Evolutionary conservation across 2,329 filamentous ascomycete species (phyloP).

Genomic region (Cordyceps tenuipes): DNA sequence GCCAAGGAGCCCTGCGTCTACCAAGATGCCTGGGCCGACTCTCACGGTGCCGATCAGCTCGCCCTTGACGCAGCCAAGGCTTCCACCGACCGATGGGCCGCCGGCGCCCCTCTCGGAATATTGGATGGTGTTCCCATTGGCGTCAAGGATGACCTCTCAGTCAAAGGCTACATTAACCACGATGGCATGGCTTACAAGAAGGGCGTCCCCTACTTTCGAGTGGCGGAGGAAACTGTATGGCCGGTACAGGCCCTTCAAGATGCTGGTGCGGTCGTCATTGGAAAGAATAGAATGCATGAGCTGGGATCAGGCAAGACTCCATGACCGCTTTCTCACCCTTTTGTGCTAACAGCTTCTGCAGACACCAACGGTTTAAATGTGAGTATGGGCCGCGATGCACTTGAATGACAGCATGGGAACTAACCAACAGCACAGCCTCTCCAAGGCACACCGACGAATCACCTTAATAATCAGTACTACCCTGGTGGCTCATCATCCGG

Average conservation of each 20-base stretch:
- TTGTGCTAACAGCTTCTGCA: constrained; percentile 17
- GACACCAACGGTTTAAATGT: constrained; percentile 79
- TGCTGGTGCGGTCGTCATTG: constrained; percentile 66
- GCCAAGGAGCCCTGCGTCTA: constrained; percentile 48
- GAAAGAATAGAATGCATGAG: constrained; percentile 75
- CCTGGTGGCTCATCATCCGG: constrained; percentile 76
- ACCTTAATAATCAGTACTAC: constrained; percentile 68
- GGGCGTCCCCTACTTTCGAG: constrained; percentile 40
- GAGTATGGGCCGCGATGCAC: constrained; percentile 14
- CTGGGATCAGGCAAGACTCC: constrained; percentile 54
- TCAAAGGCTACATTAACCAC: constrained; percentile 61
- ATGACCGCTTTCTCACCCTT: constrained; percentile 12
- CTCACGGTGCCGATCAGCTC: constrained; percentile 45
- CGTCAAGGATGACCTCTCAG: constrained; percentile 72
- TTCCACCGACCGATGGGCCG: constrained; percentile 64
- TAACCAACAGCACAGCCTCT: constrained; percentile 28
- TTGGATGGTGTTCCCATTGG: constrained; percentile 78
- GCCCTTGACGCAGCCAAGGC: constrained; percentile 60
- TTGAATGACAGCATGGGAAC: not conserved
- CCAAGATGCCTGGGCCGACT: constrained; percentile 64
- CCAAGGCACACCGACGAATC: constrained; percentile 69
- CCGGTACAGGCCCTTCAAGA: constrained; percentile 63
- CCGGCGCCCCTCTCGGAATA: constrained; percentile 55
- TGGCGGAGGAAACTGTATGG: constrained; percentile 53
- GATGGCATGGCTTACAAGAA: constrained; percentile 56